Percentiles rank a stretch among this genome's conserved stretches.
Evolutionary conservation across 371 early-diverging fungal species (phyloP).

Genomic region (Mortierella sp.): DNA sequence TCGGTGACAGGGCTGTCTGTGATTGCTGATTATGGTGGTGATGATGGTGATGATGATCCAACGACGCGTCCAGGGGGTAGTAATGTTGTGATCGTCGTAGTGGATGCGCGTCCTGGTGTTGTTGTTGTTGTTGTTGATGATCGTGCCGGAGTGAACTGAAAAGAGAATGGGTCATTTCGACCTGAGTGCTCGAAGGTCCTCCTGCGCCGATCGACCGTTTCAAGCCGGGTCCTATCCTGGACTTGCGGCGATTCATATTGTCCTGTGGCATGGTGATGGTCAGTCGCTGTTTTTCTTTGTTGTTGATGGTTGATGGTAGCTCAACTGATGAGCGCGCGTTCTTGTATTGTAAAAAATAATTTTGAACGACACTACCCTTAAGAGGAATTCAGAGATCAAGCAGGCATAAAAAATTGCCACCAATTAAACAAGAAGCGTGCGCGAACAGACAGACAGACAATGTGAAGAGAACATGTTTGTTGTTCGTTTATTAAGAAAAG

Average conservation of each 20-base stretch:
- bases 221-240: slow-evolving; percentile 47
- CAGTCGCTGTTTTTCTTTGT: neutral
- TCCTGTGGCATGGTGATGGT: slow-evolving; percentile 21
- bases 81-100: slow-evolving; percentile 43
- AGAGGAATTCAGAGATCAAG: too few relatives aligned
- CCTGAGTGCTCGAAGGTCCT: slow-evolving; percentile 2
- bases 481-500: neutral
- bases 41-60: neutral
- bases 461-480: too few relatives aligned
- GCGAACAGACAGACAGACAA: too few relatives aligned
- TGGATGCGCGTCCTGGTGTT: slow-evolving; percentile 18
- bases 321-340: neutral
- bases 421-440: neutral
- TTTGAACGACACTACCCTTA: too few relatives aligned
- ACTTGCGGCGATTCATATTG: slow-evolving; percentile 39
- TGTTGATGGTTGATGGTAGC: neutral
- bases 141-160: slow-evolving; percentile 35
- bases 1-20: slow-evolving; percentile 14
- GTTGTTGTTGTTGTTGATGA: too few relatives aligned
- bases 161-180: slow-evolving; percentile 17
- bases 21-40: slow-evolving; percentile 9
- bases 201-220: slow-evolving; percentile 32
- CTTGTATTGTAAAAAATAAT: neutral
- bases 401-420: neutral
- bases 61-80: slow-evolving; percentile 12